phyloP scores from a whole-genome alignment of 805 yeast genomes.

The Candida corydali region DNA sequence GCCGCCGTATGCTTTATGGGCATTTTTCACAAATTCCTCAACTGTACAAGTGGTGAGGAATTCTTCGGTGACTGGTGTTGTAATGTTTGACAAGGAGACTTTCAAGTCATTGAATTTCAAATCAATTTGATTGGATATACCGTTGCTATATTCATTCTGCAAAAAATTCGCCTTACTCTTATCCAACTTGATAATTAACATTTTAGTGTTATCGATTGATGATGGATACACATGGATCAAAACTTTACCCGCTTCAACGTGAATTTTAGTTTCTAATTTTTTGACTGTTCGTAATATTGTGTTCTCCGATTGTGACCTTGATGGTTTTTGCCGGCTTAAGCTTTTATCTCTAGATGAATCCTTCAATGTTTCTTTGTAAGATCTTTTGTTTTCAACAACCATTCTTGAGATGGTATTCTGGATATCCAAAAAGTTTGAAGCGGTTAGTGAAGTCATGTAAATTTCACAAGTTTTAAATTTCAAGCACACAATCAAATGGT shows the following conservation, averaged over 20 bases:
- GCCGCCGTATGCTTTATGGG: constrained; percentile 70
- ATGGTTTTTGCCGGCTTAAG: constrained; percentile 1
- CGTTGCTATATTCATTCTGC: constrained; percentile 42
- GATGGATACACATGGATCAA: constrained; percentile 76
- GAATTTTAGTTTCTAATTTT: constrained; percentile 63
- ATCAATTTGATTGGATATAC: constrained; percentile 53
- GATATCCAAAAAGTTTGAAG: constrained; percentile 78
- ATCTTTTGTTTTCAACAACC: constrained; percentile 64
- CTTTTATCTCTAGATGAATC: constrained; percentile 38
- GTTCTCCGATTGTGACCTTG: constrained; percentile 2
- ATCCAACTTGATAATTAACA: constrained; percentile 57
- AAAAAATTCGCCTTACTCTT: constrained; percentile 50
- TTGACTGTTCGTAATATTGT: constrained; percentile 26
- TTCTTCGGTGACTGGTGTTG: constrained; percentile 45
- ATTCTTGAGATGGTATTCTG: constrained; percentile 66
- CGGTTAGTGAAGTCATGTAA: constrained; percentile 79
- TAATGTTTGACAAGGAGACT: constrained; percentile 63
- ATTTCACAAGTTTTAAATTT: constrained; percentile 51
- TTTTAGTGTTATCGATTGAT: constrained; percentile 73
- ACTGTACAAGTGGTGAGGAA: constrained; percentile 43
- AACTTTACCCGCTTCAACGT: constrained; percentile 54
- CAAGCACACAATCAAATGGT: constrained; percentile 53
- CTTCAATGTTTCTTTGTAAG: constrained; percentile 70
- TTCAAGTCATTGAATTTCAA: constrained; percentile 59
- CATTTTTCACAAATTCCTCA: constrained; percentile 51